These are phyloP conservation scores for Aurinia saxatilis DNA, from an alignment of 345 rosid genomes.

Conservation along the genomic window DNA sequence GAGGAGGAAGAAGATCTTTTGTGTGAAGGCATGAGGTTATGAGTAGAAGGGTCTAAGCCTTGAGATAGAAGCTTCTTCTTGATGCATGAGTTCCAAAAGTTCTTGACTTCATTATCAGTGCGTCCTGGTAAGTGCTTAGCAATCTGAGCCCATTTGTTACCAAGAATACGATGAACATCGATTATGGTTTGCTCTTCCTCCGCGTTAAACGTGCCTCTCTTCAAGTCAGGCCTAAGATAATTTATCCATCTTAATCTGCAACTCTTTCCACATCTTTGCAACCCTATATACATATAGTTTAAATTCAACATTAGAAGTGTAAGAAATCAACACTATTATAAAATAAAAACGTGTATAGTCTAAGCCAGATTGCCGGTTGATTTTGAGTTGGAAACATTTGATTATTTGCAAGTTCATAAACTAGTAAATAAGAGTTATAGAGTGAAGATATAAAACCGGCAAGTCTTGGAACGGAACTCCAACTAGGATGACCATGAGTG, in stretches of 20 bases:
- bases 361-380: not conserved
- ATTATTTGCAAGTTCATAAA: not conserved
- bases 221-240: constrained; percentile 48
- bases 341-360: not conserved
- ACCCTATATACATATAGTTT: constrained; percentile 24
- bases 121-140: constrained; percentile 69
- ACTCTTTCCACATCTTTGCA: constrained; percentile 61
- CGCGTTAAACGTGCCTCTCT: constrained; percentile 41
- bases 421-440: not conserved
- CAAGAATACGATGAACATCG: constrained; percentile 54
- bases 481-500: constrained; percentile 59
- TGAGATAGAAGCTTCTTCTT: constrained; percentile 63
- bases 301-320: not conserved
- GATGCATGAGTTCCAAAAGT: constrained; percentile 73
- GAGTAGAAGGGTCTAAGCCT: constrained; percentile 51
- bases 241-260: constrained; percentile 64
- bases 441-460: constrained; percentile 36
- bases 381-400: not conserved
- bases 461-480: constrained; percentile 78
- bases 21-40: constrained; percentile 35
- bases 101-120: constrained; percentile 74
- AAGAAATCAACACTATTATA: not conserved
- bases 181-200: constrained; percentile 54
- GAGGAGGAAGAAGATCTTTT: constrained; percentile 21
- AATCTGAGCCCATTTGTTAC: constrained; percentile 47